phyloP scores from a whole-genome alignment of 225 moss, liverwort and hornwort genomes.

The Antitrichia curtipendula region DNA sequence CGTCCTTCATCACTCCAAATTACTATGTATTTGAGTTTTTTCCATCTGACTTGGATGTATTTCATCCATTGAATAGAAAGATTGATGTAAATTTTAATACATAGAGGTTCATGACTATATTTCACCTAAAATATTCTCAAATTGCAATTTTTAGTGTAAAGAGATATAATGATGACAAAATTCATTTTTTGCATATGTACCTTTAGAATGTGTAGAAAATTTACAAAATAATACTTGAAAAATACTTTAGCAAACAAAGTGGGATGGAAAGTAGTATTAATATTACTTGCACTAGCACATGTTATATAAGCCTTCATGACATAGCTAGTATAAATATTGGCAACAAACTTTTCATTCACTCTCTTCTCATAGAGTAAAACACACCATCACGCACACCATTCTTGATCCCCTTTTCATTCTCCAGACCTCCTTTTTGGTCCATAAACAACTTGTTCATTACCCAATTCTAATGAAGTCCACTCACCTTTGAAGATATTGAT shows the following conservation, averaged over 20 bases:
- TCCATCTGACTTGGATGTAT: neutral
- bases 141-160: neutral
- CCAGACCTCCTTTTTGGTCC: too few species aligned
- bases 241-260: neutral
- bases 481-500: neutral
- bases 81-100: too few species aligned
- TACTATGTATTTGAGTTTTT: neutral
- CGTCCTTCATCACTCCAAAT: neutral
- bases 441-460: too few species aligned
- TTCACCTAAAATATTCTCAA: neutral
- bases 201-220: neutral
- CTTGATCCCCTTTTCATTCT: neutral
- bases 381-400: rapidly evolving
- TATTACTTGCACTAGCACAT: neutral
- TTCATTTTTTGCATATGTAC: neutral
- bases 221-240: rapidly evolving
- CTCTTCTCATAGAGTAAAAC: rapidly evolving
- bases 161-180: neutral
- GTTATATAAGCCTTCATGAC: rapidly evolving
- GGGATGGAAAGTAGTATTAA: neutral
- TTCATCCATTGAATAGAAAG: neutral
- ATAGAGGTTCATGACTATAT: neutral
- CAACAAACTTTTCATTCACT: neutral
- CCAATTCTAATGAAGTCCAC: too few species aligned
- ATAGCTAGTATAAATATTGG: too few species aligned